Evolutionary conservation across 2,329 filamentous ascomycete species (phyloP), one percentile per base, ranked within the genome.

Genomic region (Cladophialophora bantiana): DNA sequence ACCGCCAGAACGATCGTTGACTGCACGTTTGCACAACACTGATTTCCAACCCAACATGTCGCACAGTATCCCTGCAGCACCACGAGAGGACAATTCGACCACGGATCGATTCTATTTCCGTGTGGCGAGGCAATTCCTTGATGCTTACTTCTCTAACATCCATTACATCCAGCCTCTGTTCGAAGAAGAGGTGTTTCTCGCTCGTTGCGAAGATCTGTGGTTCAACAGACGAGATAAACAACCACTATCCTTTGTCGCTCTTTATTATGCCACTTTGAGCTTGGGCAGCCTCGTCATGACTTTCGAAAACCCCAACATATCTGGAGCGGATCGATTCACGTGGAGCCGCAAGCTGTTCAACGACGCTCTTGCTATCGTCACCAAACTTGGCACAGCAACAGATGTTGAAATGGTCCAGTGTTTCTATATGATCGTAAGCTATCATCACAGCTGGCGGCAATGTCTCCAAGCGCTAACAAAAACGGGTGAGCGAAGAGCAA

Each of bases 81-180:
- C 72, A 3, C 69, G 64, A 40, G 59, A 68, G 35, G 20, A 42
- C 9, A 26, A 62, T 68, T 1, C 59, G 71, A 32, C 73, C 75
- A 12, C 74, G 73, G 3, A 75, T 10, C 77, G 78, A n/a, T 79
- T 77, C 63, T 78, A 82, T 54, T 81, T 81, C 59, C 78, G 79
- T 1, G 79, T 83, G 53, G 81, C 81, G 6, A 79, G 80, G 64
- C 71, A 77, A 1, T 83, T 84, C 38, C 74, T 83, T 59, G 79
- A 82, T 66, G 78, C 77, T 12, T 84, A 83, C 73, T 84, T 84
- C 62, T 78, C 81, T 12, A 83, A 80, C 38, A 77, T 83, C 4
- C 82, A 84, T 67, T 81, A 81, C 63, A 78, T 84, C 12, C 81
- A 83, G 42, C 82, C 82, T 0, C 77, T 84, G 3, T 77, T 84